A percentile compares a stretch with the other conserved stretches of the same genome.
These are phyloP conservation scores for Fabrea salina DNA, from an alignment of 169 alveolate species.

Conservation along the genomic window DNA sequence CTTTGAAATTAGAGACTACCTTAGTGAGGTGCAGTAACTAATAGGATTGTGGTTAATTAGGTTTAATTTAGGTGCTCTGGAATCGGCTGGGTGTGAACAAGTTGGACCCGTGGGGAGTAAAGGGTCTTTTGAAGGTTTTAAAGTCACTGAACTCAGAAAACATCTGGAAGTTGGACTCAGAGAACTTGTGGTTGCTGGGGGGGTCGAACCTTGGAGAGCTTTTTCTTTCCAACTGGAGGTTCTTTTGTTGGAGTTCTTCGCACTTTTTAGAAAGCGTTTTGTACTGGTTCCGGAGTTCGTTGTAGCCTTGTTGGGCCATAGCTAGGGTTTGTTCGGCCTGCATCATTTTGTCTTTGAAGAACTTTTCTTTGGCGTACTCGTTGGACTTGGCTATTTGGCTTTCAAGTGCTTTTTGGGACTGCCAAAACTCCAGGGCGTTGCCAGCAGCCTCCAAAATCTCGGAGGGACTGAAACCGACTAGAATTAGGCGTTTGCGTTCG, in stretches of 20 bases:
- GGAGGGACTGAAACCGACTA: not conserved
- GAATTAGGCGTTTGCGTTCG: not conserved
- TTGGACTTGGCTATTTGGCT: not conserved
- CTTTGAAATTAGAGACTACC: slow-evolving; percentile 87
- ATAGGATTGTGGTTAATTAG: too few relatives aligned
- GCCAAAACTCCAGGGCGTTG: not conserved
- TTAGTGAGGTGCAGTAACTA: slow-evolving; percentile 90
- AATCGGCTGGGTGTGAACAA: not conserved
- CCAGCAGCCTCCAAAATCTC: not conserved
- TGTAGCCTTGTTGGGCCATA: not conserved
- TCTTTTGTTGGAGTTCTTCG: not conserved
- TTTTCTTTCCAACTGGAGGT: not conserved
- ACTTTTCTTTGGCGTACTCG: not conserved
- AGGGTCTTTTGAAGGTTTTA: not conserved
- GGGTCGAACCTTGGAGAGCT: not conserved
- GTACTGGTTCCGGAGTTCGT: not conserved
- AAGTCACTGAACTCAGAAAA: not conserved
- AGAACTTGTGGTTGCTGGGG: not conserved
- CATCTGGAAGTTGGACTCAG: not conserved
- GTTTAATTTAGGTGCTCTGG: not conserved
- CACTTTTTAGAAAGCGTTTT: not conserved
- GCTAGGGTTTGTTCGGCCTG: not conserved
- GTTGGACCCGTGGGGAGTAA: not conserved
- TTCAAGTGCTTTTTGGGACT: not conserved
- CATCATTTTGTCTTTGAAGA: not conserved